These are phyloP conservation scores for Vanilla planifolia DNA, from an alignment of 106 monocot genomes.

Conservation along the genomic window DNA sequence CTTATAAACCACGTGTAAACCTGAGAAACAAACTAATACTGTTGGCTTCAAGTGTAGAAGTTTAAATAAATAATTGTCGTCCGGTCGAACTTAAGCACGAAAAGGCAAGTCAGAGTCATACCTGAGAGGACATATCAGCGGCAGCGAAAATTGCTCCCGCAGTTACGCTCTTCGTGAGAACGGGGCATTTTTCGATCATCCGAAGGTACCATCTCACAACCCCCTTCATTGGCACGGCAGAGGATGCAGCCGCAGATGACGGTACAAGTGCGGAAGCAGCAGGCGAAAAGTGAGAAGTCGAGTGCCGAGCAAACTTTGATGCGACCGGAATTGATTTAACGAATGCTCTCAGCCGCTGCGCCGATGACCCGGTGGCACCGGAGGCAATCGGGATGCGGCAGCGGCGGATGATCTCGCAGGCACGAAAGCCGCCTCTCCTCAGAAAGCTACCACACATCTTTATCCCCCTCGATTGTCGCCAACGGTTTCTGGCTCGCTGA, in stretches of 20 bases:
- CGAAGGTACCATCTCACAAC: conserved; percentile 59
- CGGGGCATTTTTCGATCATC: conserved; percentile 48
- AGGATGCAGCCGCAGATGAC: too few relatives aligned
- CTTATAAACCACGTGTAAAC: too few relatives aligned
- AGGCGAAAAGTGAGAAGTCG: neutral
- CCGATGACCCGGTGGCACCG: neutral
- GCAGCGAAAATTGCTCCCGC: conserved; percentile 47
- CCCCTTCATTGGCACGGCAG: conserved; percentile 20
- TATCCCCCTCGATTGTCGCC: too few relatives aligned
- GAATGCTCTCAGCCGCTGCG: conserved; percentile 9
- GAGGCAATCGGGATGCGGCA: neutral
- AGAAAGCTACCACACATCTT: conserved; percentile 21
- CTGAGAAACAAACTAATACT: too few relatives aligned
- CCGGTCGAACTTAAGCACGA: too few relatives aligned
- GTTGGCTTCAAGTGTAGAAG: too few relatives aligned
- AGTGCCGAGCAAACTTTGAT: neutral
- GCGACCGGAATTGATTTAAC: conserved; percentile 6
- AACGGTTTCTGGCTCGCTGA: too few relatives aligned
- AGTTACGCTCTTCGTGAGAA: conserved; percentile 65
- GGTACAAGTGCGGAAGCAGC: conserved; percentile 11
- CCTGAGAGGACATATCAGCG: conserved; percentile 62
- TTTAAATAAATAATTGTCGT: too few relatives aligned
- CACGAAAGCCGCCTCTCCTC: conserved; percentile 22
- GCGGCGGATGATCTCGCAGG: conserved; percentile 16
- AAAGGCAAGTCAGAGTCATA: too few relatives aligned